Base-by-base conservation (phyloP, 108 stramenopile genomes). In the Epithemia pelagica region DNA sequence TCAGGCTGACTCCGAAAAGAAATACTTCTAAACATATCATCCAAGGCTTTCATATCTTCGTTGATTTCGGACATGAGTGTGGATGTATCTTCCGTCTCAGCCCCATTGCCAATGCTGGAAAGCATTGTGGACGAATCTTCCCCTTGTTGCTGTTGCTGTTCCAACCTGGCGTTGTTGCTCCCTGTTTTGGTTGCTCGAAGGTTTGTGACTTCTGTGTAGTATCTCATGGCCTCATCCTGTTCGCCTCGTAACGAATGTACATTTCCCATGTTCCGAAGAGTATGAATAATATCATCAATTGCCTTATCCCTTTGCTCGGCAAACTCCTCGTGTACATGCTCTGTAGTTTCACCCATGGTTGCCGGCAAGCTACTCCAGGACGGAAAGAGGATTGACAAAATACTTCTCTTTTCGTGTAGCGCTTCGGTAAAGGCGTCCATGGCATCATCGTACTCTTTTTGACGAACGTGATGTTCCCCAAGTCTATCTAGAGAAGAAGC, bases 11-110 rank as follows among this genome's bases (percentile, higher is more conserved):
- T 79, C n/a, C 84, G 80, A 65, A 90, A 90, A 3, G 83, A 78
- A 71, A 90, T 87, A 25, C 82, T 84, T 30, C 80, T 79, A 64
- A 90, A 90, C 55, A 90, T 61, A 54, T 90, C 89, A 69, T 87
- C 89, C 46, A 90, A 61, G n/a, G 89, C 89, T 54, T 81, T 81
- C 51, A 90, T 79, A 65, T 90, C 89, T 71, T 90, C 89, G 59
- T 85, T 87, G 67, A 90, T 83, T 65, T 90, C 89, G 46, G 64
- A 71, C 86, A 90, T 82, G 15, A 87, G 63, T 15, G 78, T 70
- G 8, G 79, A 81, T 30, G 66, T 81, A 25, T 81, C 72, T 52
- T 81, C 78, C 0, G 72, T 72, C 59, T 58, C 75, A 27, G 30
- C 54, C 15, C 37, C 37, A 53, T 65, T 69, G 61, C 67, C 71